Base-by-base conservation (phyloP, 768 basidiomycete species). In the Boletus rubroflammeus region DNA sequence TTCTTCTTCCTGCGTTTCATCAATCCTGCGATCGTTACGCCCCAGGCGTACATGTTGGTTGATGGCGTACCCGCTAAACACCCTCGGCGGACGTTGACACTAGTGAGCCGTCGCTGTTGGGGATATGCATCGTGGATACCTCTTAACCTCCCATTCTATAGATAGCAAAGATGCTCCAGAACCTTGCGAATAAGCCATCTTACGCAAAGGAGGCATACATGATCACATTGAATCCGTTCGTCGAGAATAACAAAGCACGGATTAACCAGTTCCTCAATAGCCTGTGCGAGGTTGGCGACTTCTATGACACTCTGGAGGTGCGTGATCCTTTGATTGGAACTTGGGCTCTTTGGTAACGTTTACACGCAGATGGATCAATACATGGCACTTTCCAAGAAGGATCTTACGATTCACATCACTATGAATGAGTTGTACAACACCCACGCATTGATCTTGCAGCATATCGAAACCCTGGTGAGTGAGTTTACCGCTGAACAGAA, bases 1-100 rank as follows among this genome's bases (percentile, higher is more conserved):
- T 99, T 99, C 77, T 99, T 99, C 83, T 99, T 99, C 82, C 85
- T 99, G 57, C 90, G 97, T 19, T 99, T 99, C 76, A 98, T 99
- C 76, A 99, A 99, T 65, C 97, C 97, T 3, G 97, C 97, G 2
- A 93, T 99, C 52, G 97, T 99, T 57, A 99, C 97, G 0, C 97
- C 97, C 0, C 97, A 99, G 69, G 97, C 97, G 29, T 99, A 98
- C 71, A 99, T 99, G 97, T 82, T 99, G 46, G 97, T 99, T 28
- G 95, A 98, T 68, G 92, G 90, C 47, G 91, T 96, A 14, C 97
- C 97, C 1, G 96, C 97, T 10, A 98, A 98, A 71, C 96, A 98
- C 69, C 97, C 97, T 26, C 80, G 97, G 47, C 84, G 97, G 65
- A 99, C 97, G 10, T 77, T 99, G 67, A 99, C 97, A 11, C 78